Base-by-base conservation (phyloP, 2,329 filamentous ascomycete species). In the Neofusicoccum umdonicola region DNA sequence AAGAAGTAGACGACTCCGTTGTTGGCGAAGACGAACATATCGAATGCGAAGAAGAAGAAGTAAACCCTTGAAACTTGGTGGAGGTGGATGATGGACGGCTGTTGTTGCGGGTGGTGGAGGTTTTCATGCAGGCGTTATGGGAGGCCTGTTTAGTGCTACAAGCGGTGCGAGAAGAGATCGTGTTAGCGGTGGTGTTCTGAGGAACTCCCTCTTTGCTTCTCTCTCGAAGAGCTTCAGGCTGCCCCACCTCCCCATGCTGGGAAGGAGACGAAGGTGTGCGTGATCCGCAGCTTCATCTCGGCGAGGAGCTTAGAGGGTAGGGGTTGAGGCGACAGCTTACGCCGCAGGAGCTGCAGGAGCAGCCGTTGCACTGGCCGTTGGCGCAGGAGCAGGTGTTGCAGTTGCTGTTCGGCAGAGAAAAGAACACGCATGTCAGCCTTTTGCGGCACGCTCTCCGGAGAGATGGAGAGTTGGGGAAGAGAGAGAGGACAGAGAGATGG, bases 331-430 rank as follows among this genome's bases (percentile, higher is more conserved):
- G 37, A 50, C 17, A 34, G 17, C 65, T 58, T 63, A 67, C 66
- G 66, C 65, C 68, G 72, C 73, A 76, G 56, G 70, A 67, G 61
- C 70, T 69, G 69, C 73, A 76, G 54, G 68, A 66, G 68, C 73
- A 76, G 66, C 66, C 67, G 64, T 69, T 67, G 72, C 73, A 76
- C 67, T 74, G 37, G 63, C 63, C 68, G 63, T 73, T 72, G 62
- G 65, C 65, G 71, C 72, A 74, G 63, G 67, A 65, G 72, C 73
- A 76, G 62, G 71, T 64, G 47, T 67, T 56, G 70, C 73, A 76
- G 68, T 60, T 56, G 60, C 54, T 66, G 42, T 51, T 8, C 19
- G 27, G 5, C 17, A 22, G 15, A 17, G 41, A 13, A 57, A 41
- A 11, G 39, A 47, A 58, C 39, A 50, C 17, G 7, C 35, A 65